Evolutionary conservation across 202 grass and related monocot species (phyloP).

Genomic region (Tripidium arundinaceum): DNA sequence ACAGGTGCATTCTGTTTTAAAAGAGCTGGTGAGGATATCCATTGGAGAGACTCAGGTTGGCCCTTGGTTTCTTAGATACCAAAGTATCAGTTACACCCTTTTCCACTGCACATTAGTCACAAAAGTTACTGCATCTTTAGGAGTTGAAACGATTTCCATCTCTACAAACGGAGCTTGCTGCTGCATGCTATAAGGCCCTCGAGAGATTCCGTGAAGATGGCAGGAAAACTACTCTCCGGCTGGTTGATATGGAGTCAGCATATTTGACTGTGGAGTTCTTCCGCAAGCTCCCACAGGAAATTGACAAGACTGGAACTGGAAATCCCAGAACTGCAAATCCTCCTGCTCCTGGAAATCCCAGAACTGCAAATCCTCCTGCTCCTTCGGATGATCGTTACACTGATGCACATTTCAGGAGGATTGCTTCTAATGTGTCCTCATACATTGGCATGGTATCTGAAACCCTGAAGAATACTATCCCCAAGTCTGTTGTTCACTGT

Average conservation of each 20-base stretch:
- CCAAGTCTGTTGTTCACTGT: constrained; percentile 84
- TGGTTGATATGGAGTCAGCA: constrained; percentile 90
- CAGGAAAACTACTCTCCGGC: constrained; percentile 64
- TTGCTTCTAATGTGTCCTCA: constrained; percentile 85
- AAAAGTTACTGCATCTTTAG: constrained; percentile 37
- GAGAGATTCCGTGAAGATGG: constrained; percentile 88
- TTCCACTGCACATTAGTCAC: not conserved
- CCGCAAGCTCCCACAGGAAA: constrained; percentile 86
- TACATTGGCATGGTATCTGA: constrained; percentile 92
- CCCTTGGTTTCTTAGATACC: constrained; percentile 1
- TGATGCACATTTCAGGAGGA: constrained; percentile 83
- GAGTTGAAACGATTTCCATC: constrained; percentile 88
- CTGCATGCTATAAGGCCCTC: constrained; percentile 63
- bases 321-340: constrained; percentile 46
- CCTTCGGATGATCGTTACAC: constrained; percentile 57
- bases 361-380: constrained; percentile 45
- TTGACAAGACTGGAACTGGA: constrained; percentile 57
- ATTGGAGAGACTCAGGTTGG: constrained; percentile 89
- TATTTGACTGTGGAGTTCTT: constrained; percentile 98
- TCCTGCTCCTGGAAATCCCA: no score
- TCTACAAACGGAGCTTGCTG: constrained; percentile 88
- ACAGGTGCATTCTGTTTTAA: constrained; percentile 88
- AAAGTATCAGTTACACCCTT: not conserved
- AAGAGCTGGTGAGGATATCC: constrained; percentile 92
- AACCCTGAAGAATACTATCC: constrained; percentile 87